These are phyloP conservation scores for Picea engelmannii DNA, from an alignment of 83 land plant genomes.

Conservation along the genomic window DNA sequence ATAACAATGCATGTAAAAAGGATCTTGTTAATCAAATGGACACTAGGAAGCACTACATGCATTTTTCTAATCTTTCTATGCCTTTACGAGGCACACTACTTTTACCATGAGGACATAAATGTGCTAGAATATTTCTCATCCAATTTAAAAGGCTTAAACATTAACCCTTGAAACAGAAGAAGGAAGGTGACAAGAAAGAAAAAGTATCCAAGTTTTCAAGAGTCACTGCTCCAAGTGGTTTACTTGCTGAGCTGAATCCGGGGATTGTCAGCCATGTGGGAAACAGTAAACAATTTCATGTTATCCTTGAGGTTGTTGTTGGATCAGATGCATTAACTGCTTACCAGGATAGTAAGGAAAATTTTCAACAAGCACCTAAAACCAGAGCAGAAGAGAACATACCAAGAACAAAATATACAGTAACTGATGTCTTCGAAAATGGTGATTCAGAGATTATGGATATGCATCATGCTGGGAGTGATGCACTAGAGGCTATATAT, in stretches of 20 bases:
- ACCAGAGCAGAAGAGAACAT: not conserved
- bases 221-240: constrained; percentile 68
- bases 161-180: constrained; percentile 34
- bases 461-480: constrained; percentile 1
- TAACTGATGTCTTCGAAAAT: not conserved
- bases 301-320: constrained; percentile 61
- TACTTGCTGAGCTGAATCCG: constrained; percentile 63
- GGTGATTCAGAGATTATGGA: constrained; percentile 12
- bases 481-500: not conserved
- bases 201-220: constrained; percentile 55
- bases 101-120: constrained; percentile 7
- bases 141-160: constrained; percentile 17
- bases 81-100: constrained; percentile 14
- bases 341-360: not conserved
- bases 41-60: not conserved
- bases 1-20: not conserved
- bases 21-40: not conserved
- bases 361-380: not conserved
- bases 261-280: constrained; percentile 75
- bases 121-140: constrained; percentile 1
- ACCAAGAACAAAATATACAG: not conserved
- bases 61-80: constrained; percentile 7
- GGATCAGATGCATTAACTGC: constrained; percentile 31
- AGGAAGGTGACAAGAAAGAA: constrained; percentile 54
- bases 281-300: constrained; percentile 70